Evolutionary conservation across 2,329 filamentous ascomycete genomes (phyloP), one percentile per base, ranked within the genome.

Genomic region (Elsinoe arachidis): DNA sequence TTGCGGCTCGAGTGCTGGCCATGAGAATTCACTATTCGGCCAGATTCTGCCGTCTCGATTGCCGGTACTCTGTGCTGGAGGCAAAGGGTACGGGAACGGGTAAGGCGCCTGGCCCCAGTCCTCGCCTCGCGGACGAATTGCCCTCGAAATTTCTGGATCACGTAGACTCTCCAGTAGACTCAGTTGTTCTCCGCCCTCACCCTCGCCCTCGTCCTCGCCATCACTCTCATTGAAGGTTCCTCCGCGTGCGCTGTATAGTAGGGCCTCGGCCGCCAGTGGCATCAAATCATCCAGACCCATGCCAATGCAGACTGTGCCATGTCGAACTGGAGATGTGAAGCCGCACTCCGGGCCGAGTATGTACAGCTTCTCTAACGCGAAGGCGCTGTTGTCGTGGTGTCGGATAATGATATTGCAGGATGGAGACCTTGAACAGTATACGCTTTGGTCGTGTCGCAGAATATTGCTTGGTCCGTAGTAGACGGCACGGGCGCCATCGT

Each of bases 391-490:
- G 44, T 88, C 90, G 62, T 87, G 84, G 69, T 97, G 92, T 59
- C 83, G 82, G 58, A 97, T 72, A 11, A 97, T 78, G 64, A 97
- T 83, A 67, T 96, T 96, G 74, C 90, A 96, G 58, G 84, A 82
- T 60, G 87, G 87, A n/a, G 83, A 85, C 69, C 92, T 88, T 37
- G 90, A 95, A 72, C 90, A 95, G 68, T 96, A 97, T 2, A 96
- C 89, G 10, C 86, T 88, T 58, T 79, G 78, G 70, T 97, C 89
- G 68, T 91, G 85, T 63, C 82, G 84, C 61, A 97, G 77, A 26
- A 96, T 85, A 68, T 96, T 96, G 63, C 91, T 88, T 17, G 86
- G 83, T 11, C 80, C 80, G 61, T 88, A 88, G 64, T 85, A 81
- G 15, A 65, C 66, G 19, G 67, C 66, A 55, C 64, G 58, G 9